Evolutionary conservation across 192 early-diverging fungal genomes (phyloP), one percentile per base, ranked within the genome.

Genomic region (Piromyces finnis): DNA sequence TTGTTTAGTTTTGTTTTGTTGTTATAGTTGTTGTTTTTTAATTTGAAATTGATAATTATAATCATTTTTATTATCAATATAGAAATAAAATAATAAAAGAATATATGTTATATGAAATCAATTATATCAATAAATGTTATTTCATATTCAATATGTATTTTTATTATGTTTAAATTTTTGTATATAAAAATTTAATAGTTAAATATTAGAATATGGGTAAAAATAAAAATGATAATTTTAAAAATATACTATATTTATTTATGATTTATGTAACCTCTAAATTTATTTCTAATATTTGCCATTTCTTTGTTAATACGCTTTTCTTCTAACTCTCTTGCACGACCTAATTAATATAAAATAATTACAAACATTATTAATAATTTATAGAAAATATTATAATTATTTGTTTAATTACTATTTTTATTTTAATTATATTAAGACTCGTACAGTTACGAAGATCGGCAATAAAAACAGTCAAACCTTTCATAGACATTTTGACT

Each of bases 261-360:
- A 13, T 41, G 28, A 28, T 30, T 30, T 26, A 26, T 29, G 30
- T 79, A 85, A 97, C 95, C 96, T 89, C 97, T 95, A 88, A 99
- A 99, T 87, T 99, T 98, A 77, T 95, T 90, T 26, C 98, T 90
- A 82, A 99, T 99, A 87, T 99, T 99, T 80, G 96, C 97, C 87
- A 99, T 91, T 85, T 99, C 98, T 85, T 97, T 98, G 89, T 99
- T 98, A 81, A 99, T 95, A 81, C 98, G 87, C 86, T 96, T 96
- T 86, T 99, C 97, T 85, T 99, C 98, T 81, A 96, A 89, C 83
- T 99, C 98, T 35, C 94, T 89, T 41, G 95, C 94, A 51, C 97
- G 94, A 84, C 98, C 95, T 96, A 88, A 32, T 32, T 32, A 9
- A 6, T 32, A 32, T 32, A 6, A 32, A 6, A 17, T 32, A 6